A percentile compares a stretch with the other conserved stretches of the same genome.
Evolutionary conservation across 75 land plant genomes (phyloP).

Genomic region (Isoetes taiwanensis): DNA sequence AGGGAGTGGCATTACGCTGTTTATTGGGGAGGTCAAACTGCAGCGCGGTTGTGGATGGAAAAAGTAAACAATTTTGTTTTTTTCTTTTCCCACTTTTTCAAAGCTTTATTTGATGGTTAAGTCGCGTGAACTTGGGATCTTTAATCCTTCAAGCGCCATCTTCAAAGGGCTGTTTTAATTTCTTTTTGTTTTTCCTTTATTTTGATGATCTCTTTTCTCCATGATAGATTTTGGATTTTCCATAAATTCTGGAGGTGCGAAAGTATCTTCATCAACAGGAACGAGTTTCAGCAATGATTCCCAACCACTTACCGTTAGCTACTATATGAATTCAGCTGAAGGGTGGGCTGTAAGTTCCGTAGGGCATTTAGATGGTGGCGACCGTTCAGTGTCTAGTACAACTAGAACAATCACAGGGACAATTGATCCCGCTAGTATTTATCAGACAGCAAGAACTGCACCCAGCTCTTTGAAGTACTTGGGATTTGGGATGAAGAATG

Average conservation of each 20-base stretch:
- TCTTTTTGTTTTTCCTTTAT: no score
- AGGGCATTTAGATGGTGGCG: not conserved
- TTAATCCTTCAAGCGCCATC: no score
- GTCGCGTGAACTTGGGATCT: no score
- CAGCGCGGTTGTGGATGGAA: not conserved
- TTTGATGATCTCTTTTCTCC: no score
- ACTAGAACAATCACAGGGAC: not conserved
- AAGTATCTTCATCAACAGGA: not conserved
- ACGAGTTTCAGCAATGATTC: not conserved
- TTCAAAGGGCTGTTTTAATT: no score
- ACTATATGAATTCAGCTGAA: not conserved
- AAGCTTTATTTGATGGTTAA: no score
- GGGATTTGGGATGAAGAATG: conserved; percentile 1
- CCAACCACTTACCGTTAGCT: not conserved
- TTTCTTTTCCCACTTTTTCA: not conserved
- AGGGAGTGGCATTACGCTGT: not conserved
- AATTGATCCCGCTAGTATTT: not conserved
- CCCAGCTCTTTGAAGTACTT: not conserved
- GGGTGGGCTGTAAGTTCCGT: not conserved
- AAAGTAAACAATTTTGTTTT: not conserved
- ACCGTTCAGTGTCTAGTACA: not conserved
- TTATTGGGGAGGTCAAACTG: not conserved
- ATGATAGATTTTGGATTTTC: not conserved
- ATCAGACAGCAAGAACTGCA: conserved; percentile 1
- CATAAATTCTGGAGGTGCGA: not conserved